Percentiles rank a stretch among this genome's conserved stretches.
Conservation (phyloP, 2,329 filamentous ascomycete species). For the Fusarium chlamydosporum region DNA sequence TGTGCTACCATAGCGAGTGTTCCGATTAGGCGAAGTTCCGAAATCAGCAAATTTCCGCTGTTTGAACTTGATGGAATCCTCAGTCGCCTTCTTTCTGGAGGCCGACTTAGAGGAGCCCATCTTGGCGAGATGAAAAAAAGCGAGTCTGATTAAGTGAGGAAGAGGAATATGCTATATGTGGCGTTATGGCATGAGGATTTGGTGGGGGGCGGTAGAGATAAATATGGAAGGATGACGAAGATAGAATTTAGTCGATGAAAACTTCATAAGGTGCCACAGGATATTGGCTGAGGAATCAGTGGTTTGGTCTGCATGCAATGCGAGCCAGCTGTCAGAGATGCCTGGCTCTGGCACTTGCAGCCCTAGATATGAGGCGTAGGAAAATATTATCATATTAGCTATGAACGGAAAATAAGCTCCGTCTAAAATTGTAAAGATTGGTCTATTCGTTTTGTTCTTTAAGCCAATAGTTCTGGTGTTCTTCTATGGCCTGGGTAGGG, state of each 20-base stretch:
- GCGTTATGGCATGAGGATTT: too few relatives aligned
- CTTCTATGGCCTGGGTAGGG: too few relatives aligned
- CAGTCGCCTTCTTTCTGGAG: not conserved
- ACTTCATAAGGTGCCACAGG: not conserved
- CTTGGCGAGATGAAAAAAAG: not conserved
- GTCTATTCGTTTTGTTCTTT: too few relatives aligned
- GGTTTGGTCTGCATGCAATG: constrained; percentile 7
- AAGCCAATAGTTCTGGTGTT: too few relatives aligned
- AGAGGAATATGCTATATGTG: too few relatives aligned
- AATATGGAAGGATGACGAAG: too few relatives aligned
- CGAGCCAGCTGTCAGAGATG: constrained; percentile 12
- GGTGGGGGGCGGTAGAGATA: rapidly evolving
- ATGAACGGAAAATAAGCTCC: too few relatives aligned
- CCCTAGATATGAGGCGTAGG: too few relatives aligned
- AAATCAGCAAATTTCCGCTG: not conserved
- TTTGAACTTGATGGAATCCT: not conserved
- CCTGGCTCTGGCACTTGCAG: not conserved
- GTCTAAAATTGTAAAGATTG: too few relatives aligned
- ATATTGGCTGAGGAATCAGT: not conserved
- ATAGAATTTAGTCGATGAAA: rapidly evolving
- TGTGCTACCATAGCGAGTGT: not conserved
- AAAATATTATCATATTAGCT: too few relatives aligned
- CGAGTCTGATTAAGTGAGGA: not conserved
- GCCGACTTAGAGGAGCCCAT: constrained; percentile 6
- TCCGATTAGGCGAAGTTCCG: not conserved